A percentile compares a stretch with the other conserved stretches of the same genome.
phyloP scores from a whole-genome alignment of 1,139 yeast genomes.

The Candida tropicalis region DNA sequence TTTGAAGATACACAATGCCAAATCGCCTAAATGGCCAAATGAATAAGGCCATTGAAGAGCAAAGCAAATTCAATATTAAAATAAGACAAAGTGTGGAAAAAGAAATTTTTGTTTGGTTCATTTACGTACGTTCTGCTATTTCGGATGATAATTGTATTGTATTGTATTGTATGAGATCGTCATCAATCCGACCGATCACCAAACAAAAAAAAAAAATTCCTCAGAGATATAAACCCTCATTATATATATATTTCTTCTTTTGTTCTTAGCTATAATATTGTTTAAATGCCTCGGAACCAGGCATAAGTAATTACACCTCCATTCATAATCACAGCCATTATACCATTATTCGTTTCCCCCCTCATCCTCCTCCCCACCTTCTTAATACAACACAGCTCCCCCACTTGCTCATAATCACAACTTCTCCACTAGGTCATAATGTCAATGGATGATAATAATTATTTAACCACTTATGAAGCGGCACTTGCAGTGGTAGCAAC shows the following conservation, averaged over 20 bases:
- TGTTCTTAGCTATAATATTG: not conserved
- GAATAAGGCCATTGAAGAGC: too few relatives aligned
- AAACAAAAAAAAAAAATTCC: not conserved
- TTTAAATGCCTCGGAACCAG: slow-evolving; percentile 2
- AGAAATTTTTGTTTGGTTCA: too few relatives aligned
- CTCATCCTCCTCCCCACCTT: not conserved
- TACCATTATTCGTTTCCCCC: not conserved
- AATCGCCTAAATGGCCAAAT: too few relatives aligned
- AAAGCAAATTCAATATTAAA: too few relatives aligned
- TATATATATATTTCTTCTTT: not conserved
- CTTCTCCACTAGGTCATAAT: not conserved
- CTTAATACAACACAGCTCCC: not conserved
- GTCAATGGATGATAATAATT: slow-evolving; percentile 49
- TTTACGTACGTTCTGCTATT: too few relatives aligned
- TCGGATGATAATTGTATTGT: too few relatives aligned
- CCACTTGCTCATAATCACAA: not conserved
- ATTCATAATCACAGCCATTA: too few relatives aligned
- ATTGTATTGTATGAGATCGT: not conserved
- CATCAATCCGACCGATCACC: not conserved
- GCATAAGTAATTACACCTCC: too few relatives aligned
- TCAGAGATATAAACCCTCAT: not conserved
- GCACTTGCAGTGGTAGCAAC: slow-evolving; percentile 84
- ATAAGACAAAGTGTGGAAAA: too few relatives aligned
- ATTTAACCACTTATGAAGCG: slow-evolving; percentile 75
- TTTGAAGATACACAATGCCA: too few relatives aligned